These are phyloP conservation scores for Pythium sp. DNA, from an alignment of 352 stramenopile genomes.

Conservation along the genomic window DNA sequence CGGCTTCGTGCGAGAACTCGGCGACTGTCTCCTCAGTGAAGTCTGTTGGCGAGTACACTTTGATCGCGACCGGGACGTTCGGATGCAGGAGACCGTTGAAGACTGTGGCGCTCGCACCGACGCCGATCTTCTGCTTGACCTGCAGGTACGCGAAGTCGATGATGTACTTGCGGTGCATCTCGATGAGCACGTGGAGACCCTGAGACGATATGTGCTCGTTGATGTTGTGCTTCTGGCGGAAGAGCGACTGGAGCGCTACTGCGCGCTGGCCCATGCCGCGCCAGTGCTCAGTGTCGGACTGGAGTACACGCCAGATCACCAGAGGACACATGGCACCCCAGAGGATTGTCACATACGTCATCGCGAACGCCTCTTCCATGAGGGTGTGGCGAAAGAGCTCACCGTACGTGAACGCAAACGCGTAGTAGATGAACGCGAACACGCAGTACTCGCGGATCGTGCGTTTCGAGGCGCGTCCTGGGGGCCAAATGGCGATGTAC, in stretches of 20 bases:
- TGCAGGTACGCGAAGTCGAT: constrained; percentile 73
- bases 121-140: constrained; percentile 46
- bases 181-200: constrained; percentile 59
- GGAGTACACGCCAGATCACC: constrained; percentile 45
- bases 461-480: constrained; percentile 37
- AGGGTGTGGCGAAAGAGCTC: constrained; percentile 27
- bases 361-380: constrained; percentile 23
- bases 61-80: constrained; percentile 30
- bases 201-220: constrained; percentile 48
- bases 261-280: constrained; percentile 35
- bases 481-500: constrained; percentile 38
- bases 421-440: constrained; percentile 25
- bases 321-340: constrained; percentile 22
- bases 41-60: constrained; percentile 57
- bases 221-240: constrained; percentile 29
- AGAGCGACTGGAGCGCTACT: constrained; percentile 26
- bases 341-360: constrained; percentile 23
- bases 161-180: constrained; percentile 74
- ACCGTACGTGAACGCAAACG: constrained; percentile 30
- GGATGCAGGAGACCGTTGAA: constrained; percentile 40
- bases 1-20: constrained; percentile 79
- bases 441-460: constrained; percentile 12
- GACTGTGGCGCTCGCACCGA: constrained; percentile 42
- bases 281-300: constrained; percentile 51
- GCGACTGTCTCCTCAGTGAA: constrained; percentile 65